These are phyloP conservation scores for Termitomyces sp. DNA, from an alignment of 768 basidiomycete genomes.

Conservation along the genomic window DNA sequence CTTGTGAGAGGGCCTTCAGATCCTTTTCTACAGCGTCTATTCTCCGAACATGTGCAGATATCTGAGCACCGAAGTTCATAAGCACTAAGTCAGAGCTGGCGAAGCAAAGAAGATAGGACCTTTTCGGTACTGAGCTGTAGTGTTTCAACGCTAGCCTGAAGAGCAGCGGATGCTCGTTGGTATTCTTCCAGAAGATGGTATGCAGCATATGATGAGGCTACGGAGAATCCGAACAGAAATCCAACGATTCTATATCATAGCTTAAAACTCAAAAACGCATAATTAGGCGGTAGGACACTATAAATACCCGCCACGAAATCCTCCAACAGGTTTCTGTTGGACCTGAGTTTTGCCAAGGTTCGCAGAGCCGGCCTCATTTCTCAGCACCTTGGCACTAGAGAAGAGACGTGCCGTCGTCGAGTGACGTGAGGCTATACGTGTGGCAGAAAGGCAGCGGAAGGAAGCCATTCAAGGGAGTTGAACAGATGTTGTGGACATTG, in stretches of 20 bases:
- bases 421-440: constrained; percentile 8
- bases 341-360: constrained; percentile 50
- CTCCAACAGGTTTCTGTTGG: constrained; percentile 74
- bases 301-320: constrained; percentile 57
- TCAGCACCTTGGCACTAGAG: constrained; percentile 36
- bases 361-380: constrained; percentile 36
- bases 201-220: constrained; percentile 81
- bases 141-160: constrained; percentile 86
- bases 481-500: not conserved
- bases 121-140: constrained; percentile 80
- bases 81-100: not conserved
- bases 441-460: constrained; percentile 22
- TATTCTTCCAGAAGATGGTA: constrained; percentile 91
- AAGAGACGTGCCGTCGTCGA: constrained; percentile 29
- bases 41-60: constrained; percentile 75
- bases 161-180: constrained; percentile 78
- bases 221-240: constrained; percentile 85
- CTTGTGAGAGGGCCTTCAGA: constrained; percentile 64
- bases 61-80: constrained; percentile 33
- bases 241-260: constrained; percentile 59
- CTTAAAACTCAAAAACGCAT: constrained; percentile 6
- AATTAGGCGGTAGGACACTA: not conserved
- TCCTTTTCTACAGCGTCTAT: constrained; percentile 91
- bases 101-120: constrained; percentile 30
- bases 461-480: constrained; percentile 25